Evolutionary conservation across 257 asterid species (phyloP).

Genomic region (Eucommia ulmoides): DNA sequence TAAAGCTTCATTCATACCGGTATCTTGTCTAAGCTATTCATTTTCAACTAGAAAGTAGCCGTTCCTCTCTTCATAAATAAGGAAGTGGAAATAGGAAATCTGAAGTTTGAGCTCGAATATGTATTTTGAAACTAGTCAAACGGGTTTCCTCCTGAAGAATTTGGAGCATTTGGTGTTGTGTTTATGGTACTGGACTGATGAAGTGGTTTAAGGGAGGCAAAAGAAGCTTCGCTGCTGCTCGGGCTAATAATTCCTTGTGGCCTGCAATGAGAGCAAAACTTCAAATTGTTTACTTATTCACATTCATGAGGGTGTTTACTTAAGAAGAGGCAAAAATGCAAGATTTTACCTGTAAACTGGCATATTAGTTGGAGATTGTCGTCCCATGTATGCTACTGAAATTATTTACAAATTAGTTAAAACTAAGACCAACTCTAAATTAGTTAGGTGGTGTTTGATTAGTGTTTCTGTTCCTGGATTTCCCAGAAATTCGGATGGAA

Average conservation of each 20-base stretch:
- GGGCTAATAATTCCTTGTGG: slow-evolving; percentile 31
- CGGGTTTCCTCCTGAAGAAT: slow-evolving; percentile 53
- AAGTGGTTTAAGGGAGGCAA: slow-evolving; percentile 47
- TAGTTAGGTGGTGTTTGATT: too few relatives aligned
- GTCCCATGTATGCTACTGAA: slow-evolving; percentile 45
- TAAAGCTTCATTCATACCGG: background rate
- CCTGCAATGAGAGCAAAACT: slow-evolving; percentile 19
- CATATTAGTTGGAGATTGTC: slow-evolving; percentile 26
- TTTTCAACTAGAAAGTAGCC: background rate
- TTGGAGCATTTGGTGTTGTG: slow-evolving; percentile 14
- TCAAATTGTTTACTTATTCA: too few relatives aligned
- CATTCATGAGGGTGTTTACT: too few relatives aligned
- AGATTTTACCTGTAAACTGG: slow-evolving; percentile 35
- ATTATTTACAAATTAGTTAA: too few relatives aligned
- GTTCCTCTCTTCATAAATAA: background rate
- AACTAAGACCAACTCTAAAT: too few relatives aligned
- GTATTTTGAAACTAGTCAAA: slow-evolving; percentile 31
- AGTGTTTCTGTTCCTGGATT: too few relatives aligned
- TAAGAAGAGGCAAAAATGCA: too few relatives aligned
- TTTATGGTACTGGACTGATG: slow-evolving; percentile 22
- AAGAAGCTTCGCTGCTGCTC: slow-evolving; percentile 31
- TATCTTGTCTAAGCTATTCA: background rate
- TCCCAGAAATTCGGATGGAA: too few relatives aligned
- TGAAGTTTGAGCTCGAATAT: background rate
- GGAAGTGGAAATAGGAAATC: background rate